A percentile compares a stretch with the other conserved stretches of the same genome.
Evolutionary conservation across 2,329 filamentous ascomycete species (phyloP).

Genomic region (Geosmithia flava): DNA sequence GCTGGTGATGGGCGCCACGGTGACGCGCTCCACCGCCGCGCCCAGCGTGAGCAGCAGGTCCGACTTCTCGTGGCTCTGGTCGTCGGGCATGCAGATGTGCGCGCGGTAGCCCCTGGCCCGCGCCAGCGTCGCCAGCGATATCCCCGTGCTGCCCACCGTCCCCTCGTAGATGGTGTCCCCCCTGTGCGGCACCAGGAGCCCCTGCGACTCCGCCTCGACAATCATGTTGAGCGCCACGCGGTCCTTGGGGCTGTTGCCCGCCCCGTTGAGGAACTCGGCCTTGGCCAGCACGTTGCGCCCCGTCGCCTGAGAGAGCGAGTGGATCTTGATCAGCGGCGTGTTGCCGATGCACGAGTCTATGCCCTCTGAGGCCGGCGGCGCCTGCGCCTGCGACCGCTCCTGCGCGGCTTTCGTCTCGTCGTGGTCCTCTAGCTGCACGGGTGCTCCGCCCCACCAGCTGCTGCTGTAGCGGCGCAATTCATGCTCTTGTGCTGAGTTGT

Average conservation of each 20-base stretch:
- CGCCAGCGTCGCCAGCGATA: conserved; percentile 82
- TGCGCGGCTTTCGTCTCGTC: conserved; percentile 19
- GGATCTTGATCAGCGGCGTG: conserved; percentile 79
- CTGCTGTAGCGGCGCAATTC: conserved; percentile 18
- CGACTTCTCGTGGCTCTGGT: conserved; percentile 80
- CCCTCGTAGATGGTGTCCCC: conserved; percentile 97
- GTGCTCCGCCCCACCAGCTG: conserved; percentile 24
- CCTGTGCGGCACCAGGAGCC: conserved; percentile 62
- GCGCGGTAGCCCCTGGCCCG: conserved; percentile 81
- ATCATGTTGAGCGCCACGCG: conserved; percentile 90
- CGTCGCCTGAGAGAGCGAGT: conserved; percentile 73
- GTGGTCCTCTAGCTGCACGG: conserved; percentile 43
- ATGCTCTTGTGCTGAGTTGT: neutral
- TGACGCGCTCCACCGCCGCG: conserved; percentile 82
- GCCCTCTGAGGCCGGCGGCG: conserved; percentile 47
- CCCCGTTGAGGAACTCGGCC: conserved; percentile 92
- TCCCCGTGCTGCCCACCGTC: conserved; percentile 91
- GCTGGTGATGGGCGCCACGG: conserved; percentile 87
- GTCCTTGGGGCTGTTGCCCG: conserved; percentile 89
- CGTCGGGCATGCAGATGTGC: conserved; percentile 95
- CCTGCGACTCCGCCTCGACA: conserved; percentile 62
- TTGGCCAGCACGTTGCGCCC: conserved; percentile 87
- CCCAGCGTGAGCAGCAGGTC: conserved; percentile 81
- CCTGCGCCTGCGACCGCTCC: neutral
- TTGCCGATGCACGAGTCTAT: conserved; percentile 90